phyloP scores from a whole-genome alignment of 306 rosid genomes.

The Luffa aegyptiaca region DNA sequence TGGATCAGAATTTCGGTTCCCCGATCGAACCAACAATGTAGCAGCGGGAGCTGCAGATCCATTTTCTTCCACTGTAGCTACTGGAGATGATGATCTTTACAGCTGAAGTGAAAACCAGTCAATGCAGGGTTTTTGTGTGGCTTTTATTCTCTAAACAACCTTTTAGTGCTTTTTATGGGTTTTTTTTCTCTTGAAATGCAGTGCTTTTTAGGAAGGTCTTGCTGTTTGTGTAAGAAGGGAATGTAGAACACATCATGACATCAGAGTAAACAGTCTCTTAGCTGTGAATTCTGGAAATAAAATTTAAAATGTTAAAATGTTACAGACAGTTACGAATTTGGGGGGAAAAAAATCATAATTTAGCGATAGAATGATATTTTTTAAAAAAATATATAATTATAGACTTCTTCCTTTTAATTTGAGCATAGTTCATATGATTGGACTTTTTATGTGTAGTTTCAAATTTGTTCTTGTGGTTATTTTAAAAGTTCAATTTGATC shows the following conservation, averaged over 20 bases:
- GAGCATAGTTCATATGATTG: too few species aligned
- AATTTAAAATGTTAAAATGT: neutral
- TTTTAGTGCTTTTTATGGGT: neutral
- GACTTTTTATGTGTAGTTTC: too few species aligned
- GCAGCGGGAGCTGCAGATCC: constrained; percentile 36
- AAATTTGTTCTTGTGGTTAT: too few species aligned
- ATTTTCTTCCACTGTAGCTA: constrained; percentile 35
- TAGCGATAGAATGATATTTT: too few species aligned
- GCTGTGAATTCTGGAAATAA: neutral
- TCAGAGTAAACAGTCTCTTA: neutral
- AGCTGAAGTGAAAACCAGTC: constrained; percentile 11
- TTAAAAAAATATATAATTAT: too few species aligned
- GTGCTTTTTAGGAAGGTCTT: neutral
- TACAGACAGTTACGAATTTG: too few species aligned
- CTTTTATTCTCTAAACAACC: neutral
- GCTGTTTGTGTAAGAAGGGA: neutral
- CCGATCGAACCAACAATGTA: constrained; percentile 17
- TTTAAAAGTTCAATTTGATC: too few species aligned
- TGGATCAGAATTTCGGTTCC: constrained; percentile 47
- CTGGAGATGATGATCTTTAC: constrained; percentile 55
- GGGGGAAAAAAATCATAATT: too few species aligned
- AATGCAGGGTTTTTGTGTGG: neutral
- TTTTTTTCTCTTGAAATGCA: neutral
- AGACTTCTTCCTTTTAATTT: too few species aligned
- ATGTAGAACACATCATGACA: neutral